A percentile compares a stretch with the other conserved stretches of the same genome.
phyloP scores from a whole-genome alignment of 257 asterid species.

The Salvia splendens region DNA sequence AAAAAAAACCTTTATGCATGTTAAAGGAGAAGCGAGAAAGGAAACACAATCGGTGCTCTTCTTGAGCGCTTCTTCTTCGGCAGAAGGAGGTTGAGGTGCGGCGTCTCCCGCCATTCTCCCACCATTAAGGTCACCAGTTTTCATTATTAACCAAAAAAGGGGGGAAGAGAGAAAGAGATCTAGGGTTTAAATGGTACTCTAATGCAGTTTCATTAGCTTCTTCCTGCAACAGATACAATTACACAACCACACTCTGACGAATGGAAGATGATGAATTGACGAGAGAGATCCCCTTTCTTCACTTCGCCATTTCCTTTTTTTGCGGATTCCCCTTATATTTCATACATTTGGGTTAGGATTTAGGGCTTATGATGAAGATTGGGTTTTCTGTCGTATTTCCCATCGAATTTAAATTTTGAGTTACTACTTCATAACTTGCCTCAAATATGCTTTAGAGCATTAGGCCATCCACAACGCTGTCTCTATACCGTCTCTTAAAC shows the following conservation, averaged over 20 bases:
- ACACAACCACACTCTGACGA: not conserved
- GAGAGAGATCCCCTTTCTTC: too few species aligned
- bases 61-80: constrained; percentile 59
- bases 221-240: not conserved
- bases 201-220: constrained; percentile 1
- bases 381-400: too few species aligned
- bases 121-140: constrained; percentile 3
- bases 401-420: too few species aligned
- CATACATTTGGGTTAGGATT: too few species aligned
- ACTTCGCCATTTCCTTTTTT: too few species aligned
- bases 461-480: too few species aligned
- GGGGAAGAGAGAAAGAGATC: not conserved
- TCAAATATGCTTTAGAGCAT: too few species aligned
- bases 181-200: not conserved
- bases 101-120: constrained; percentile 31
- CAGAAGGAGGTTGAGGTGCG: constrained; percentile 33
- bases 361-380: too few species aligned
- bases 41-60: constrained; percentile 69
- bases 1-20: constrained; percentile 59
- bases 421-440: too few species aligned
- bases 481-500: too few species aligned
- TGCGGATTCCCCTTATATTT: too few species aligned
- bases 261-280: not conserved
- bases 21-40: constrained; percentile 68
- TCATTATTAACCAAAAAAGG: not conserved